Evolutionary conservation across 2,329 filamentous ascomycete genomes (phyloP), one percentile per base, ranked within the genome.

Genomic region (Colletotrichum incanum): DNA sequence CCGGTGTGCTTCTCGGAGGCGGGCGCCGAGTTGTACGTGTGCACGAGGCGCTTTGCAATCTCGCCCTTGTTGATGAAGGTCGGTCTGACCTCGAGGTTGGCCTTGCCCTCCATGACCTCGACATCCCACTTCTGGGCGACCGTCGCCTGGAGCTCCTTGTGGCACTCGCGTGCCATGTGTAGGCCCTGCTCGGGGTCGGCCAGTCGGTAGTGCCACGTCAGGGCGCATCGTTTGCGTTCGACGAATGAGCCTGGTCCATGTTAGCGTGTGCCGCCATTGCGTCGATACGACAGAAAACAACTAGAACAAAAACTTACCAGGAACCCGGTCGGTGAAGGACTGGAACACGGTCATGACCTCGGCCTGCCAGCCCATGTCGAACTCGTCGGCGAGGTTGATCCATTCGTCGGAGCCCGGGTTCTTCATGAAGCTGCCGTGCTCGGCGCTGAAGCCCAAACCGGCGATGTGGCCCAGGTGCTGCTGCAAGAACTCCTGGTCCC

Each of bases 1-100:
- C 90, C 83, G 6, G 80, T 77, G 34, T 78, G 78, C 6, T 77
- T 77, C 60, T 83, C 86, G 5, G 86, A 86, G 1, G 83, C 84
- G 8, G 86, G 83, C 4, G 78, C 84, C 69, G 83, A 83, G 76
- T 87, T 91, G 81, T 97, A 97, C 59, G 91, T 91, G 28, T 90
- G 85, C 47, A 98, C 91, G 23, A 99, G 88, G 7, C 92, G 91
- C 84, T 94, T 95, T 20, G 92, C 94, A 75, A 98, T 98, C 82
- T 97, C 95, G 39, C 96, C 96, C 86, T 99, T 99, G 88, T 98
- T 98, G 84, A 99, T 95, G 78, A 97, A 98, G 0, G 92, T 95
- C 37, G 96, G 96, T n/a, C 96, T 92, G 41, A 98, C 96, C 83
- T 99, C 96, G 34, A 99, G 87, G 80, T 98, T 98, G 73, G 96